Base-by-base conservation (phyloP, 108 stramenopile genomes). In the Nitzschia putrida region DNA sequence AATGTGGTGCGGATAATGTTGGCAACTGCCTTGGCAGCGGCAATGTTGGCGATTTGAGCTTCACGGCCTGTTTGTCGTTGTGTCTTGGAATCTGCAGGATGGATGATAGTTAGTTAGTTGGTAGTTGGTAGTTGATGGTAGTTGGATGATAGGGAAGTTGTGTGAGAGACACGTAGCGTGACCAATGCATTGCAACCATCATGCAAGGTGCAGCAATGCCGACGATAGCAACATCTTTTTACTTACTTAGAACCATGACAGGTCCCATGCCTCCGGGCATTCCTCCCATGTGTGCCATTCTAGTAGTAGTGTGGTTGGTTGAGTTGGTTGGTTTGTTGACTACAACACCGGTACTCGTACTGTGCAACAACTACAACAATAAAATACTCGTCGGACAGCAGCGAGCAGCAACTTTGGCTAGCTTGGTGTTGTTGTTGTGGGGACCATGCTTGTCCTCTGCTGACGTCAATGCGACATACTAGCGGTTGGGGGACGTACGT, bases 1-100 rank as follows among this genome's bases (percentile, higher is more conserved):
- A 99, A 80, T 5, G 98, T 99, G 29, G 98, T 98, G 41, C 99
- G 90, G 61, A 99, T 96, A 73, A 99, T 98, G 73, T 97, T 95
- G 16, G 97, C 87, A 2, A 96, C 92, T 9, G 92, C 95, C 73
- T 91, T 88, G 11, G 98, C 99, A 14, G 99, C 99, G 5, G 78
- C 50, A 69, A 99, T 98, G 69, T 99, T 99, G 24, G 89, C 90
- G 38, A 99, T 78, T 80, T 99, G 98, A 5, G 98, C 98, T 63
- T 94, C 85, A 25, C 98, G 94, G 29, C 99, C 99, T 18, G 95
- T 95, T 59, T 97, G 87, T 26, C 99, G 88, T 83, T 99, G 94
- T 22, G 97, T 98, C 76, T 98, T 98, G 43, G 83, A 53, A 60
- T 94, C 93, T 92, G 71, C 60, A 65, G 24, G 3, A 52, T 24